Evolutionary conservation across 1,284 basidiomycete genomes (phyloP).

Genomic region (Rhodotorula sp.): DNA sequence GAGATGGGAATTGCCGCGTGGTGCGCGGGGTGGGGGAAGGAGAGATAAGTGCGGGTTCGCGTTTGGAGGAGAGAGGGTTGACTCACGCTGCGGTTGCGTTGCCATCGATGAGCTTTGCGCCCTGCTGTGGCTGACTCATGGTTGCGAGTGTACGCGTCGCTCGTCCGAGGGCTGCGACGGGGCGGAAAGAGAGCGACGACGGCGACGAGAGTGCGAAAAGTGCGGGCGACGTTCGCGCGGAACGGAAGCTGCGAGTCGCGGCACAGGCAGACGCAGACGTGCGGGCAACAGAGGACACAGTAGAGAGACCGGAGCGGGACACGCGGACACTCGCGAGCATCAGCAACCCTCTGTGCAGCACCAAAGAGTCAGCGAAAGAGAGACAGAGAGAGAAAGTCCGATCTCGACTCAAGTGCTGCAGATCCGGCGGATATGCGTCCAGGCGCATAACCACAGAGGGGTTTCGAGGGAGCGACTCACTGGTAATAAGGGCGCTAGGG

Average conservation of each 20-base stretch:
- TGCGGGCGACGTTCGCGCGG: background rate
- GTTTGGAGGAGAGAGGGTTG: conserved; percentile 24
- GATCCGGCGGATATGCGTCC: too few relatives aligned
- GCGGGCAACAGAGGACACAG: background rate
- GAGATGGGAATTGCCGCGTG: conserved; percentile 1
- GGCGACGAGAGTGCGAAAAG: background rate
- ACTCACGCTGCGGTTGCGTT: conserved; percentile 83
- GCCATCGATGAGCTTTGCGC: conserved; percentile 72
- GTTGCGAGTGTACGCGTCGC: conserved; percentile 16
- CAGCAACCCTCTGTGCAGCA: background rate
- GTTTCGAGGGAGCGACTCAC: too few relatives aligned
- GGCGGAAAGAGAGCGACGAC: background rate
- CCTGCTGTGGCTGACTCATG: conserved; percentile 11
- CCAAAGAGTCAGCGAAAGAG: background rate
- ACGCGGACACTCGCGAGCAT: background rate
- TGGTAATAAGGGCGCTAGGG: too few relatives aligned
- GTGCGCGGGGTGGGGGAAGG: conserved; percentile 56
- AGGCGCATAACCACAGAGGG: too few relatives aligned
- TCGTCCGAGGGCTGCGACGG: background rate
- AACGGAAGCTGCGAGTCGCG: background rate
- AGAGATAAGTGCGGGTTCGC: conserved; percentile 54
- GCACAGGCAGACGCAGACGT: background rate
- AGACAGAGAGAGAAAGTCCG: too few relatives aligned
- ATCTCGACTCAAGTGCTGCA: too few relatives aligned
- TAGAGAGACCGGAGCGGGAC: background rate